Base-by-base conservation (phyloP, 768 basidiomycete genomes). In the Tylopilus intermedius region DNA sequence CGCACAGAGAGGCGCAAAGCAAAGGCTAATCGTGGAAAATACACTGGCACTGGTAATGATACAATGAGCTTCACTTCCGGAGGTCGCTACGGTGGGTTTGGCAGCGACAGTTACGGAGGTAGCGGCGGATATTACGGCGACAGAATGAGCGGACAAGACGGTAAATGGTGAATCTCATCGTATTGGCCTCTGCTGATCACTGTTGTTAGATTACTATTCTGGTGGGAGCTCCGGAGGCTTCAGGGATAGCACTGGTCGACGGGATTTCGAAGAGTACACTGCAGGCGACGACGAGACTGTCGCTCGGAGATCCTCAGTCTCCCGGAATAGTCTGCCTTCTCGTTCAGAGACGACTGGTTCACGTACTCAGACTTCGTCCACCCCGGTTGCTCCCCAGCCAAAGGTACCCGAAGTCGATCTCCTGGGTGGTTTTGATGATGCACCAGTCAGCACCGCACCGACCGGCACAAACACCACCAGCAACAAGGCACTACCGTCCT, bases 221-320 rank as follows among this genome's bases (percentile, higher is more conserved):
- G 65, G 65, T 40, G 74, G 79, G 4, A 74, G 76, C 41, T 76
- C 80, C 38, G 74, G 77, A 50, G 78, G 77, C 2, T 90, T 87
- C 71, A 75, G 79, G 47, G 88, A 91, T 55, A 74, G 70, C 30
- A 67, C 69, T 8, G 69, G 81, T 38, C 72, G 81, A 14, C 73
- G 76, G 50, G 79, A 80, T 24, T 97, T 83, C 58, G 94, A 98
- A 62, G 94, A 97, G 67, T 99, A 99, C 68, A 90, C 95, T 58
- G 96, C 95, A 11, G 95, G 95, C 2, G 92, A 92, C 53, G 94
- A 97, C 55, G 93, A 95, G n/a, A 69, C 65, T 38, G 68, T 60
- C 53, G 63, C 40, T 56, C 71, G 65, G 56, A 76, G 68, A 48
- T 75, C 68, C 42, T 74, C 74, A 21, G 38, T 75, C 42, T 62